Evolutionary conservation across 371 early-diverging fungal species (phyloP), one percentile per base, ranked within the genome.

Genomic region (Syncephalastrum sp.): DNA sequence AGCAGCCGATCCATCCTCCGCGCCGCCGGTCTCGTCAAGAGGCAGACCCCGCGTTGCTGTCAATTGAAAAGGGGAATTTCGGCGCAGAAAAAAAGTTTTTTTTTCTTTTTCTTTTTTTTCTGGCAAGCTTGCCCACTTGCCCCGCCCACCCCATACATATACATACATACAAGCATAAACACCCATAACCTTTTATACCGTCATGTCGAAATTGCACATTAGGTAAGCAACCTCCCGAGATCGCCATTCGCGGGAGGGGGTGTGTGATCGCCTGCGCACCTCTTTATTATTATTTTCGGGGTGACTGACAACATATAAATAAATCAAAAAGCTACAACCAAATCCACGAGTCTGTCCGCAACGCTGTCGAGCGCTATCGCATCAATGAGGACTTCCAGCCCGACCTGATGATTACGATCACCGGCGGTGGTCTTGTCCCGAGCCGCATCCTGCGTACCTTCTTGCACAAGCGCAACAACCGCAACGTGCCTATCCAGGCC

Each of bases 401-500:
- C 38, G 87, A 88, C 57, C 72, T 87, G 43, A 82, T 87, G 74
- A 74, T 78, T 47, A 77, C 83, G 38, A 85, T 85, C 44, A 79
- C 72, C 33, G 78, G 88, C 47, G 90, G 90, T 54, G 90, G 90
- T 17, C 47, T 90, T 56, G 87, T 88, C 38, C 90, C 90, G 43
- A 88, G 88, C 47, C 84, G 88, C 56, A 80, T 85, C 43, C 63
- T 82, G 63, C 86, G 90, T 57, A 85, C 90, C n/a, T 90, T 90
- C 57, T 68, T 88, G 56, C 82, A 89, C 60, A 85, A 85, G 68
- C 79, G 72, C 42, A 75, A 77, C 61, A 77, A 83, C 56, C 81
- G 85, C 60, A 90, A 87, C 67, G 85, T 90, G 56, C 89, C 88
- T 23, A 89, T 90, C 59, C 89, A 90, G 65, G 88, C 88, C 27